Percentiles rank a stretch among this genome's conserved stretches.
phyloP scores from a whole-genome alignment of 805 yeast genomes.

The Pichia membranifaciens region DNA sequence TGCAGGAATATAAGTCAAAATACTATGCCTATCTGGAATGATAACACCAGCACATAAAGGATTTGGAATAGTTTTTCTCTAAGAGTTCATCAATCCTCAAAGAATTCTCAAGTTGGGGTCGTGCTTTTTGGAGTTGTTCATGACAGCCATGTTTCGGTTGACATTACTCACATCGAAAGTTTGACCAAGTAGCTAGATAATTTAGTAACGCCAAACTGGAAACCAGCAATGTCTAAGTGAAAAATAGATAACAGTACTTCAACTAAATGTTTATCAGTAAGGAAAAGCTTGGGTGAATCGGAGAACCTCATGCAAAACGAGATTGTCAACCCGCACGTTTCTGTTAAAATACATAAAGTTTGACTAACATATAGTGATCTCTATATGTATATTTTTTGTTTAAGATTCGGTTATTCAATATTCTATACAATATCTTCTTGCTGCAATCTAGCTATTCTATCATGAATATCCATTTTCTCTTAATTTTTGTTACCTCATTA shows the following conservation, averaged over 20 bases:
- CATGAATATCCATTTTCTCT: too few species aligned
- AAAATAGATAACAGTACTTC: conserved; percentile 12
- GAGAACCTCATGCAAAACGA: too few species aligned
- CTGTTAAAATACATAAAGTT: too few species aligned
- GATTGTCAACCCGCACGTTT: too few species aligned
- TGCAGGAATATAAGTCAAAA: conserved; percentile 7
- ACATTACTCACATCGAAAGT: conserved; percentile 12
- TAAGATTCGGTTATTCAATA: too few species aligned
- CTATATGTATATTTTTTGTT: too few species aligned
- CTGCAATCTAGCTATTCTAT: too few species aligned
- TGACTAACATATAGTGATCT: too few species aligned
- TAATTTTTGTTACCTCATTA: too few species aligned
- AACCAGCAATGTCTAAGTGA: conserved; percentile 11
- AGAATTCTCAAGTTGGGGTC: conserved; percentile 3
- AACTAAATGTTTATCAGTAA: conserved; percentile 13
- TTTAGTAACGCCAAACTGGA: conserved; percentile 11
- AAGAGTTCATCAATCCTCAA: conserved; percentile 4
- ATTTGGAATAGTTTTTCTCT: not conserved
- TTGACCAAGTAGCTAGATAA: conserved; percentile 12
- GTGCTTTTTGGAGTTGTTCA: conserved; percentile 5
- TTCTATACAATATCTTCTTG: too few species aligned
- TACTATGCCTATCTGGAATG: conserved; percentile 14
- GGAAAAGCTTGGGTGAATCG: too few species aligned
- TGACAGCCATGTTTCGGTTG: conserved; percentile 10
- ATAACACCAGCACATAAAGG: conserved; percentile 12